Percentiles rank a stretch among this genome's conserved stretches.
Evolutionary conservation across 1,284 basidiomycete genomes (phyloP).

Genomic region (Trametes polyzona): DNA sequence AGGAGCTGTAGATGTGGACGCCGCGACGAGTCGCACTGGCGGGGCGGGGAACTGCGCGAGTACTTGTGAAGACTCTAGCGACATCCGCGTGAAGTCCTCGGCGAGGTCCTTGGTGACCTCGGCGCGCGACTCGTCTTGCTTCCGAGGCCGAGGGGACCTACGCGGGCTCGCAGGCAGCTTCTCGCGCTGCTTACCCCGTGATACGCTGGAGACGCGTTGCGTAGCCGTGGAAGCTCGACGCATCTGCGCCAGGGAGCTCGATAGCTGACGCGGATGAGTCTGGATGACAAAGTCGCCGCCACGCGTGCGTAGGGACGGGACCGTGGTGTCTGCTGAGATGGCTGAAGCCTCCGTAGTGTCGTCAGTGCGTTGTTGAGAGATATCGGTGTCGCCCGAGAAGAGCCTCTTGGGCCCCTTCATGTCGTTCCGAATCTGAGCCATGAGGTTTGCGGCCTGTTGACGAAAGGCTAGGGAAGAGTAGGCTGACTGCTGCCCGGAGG

Average conservation of each 20-base stretch:
- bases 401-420: slow-evolving; percentile 71
- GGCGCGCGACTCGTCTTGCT: slow-evolving; percentile 26
- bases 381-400: slow-evolving; percentile 66
- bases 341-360: slow-evolving; percentile 20
- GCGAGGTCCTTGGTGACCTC: slow-evolving; percentile 38
- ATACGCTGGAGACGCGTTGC: slow-evolving; percentile 11
- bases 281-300: slow-evolving; percentile 11
- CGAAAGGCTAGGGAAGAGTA: slow-evolving; percentile 72
- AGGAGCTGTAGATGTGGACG: slow-evolving; percentile 30
- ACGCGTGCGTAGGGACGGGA: slow-evolving; percentile 21
- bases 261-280: slow-evolving; percentile 3
- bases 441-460: slow-evolving; percentile 74
- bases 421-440: slow-evolving; percentile 83
- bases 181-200: slow-evolving; percentile 24
- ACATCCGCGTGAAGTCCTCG: slow-evolving; percentile 28
- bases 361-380: slow-evolving; percentile 40
- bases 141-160: slow-evolving; percentile 9
- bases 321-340: slow-evolving; percentile 21
- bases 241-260: slow-evolving; percentile 4
- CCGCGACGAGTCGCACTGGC: slow-evolving; percentile 30
- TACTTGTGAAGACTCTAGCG: slow-evolving; percentile 32
- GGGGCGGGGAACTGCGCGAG: slow-evolving; percentile 38
- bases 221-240: slow-evolving; percentile 9
- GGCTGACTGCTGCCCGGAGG: slow-evolving; percentile 35
- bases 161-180: slow-evolving; percentile 34